Percentiles rank a stretch among this genome's conserved stretches.
phyloP scores from a whole-genome alignment of 352 stramenopile species.

The Globisporangium emineosum region DNA sequence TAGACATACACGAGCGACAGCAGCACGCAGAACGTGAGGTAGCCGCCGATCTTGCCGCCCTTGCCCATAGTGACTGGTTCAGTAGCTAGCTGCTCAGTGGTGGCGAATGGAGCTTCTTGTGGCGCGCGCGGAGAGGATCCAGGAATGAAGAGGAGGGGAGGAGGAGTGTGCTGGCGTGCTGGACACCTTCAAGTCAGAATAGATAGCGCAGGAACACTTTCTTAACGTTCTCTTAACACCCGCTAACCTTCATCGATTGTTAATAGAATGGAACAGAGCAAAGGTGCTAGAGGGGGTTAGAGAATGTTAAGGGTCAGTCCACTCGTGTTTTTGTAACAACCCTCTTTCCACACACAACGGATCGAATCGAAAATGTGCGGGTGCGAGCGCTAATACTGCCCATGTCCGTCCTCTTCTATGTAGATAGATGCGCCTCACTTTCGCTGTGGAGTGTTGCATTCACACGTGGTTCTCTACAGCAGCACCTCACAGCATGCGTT shows the following conservation, averaged over 20 bases:
- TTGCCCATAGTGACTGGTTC: constrained; percentile 42
- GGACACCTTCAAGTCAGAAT: constrained; percentile 11
- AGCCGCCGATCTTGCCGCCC: constrained; percentile 34
- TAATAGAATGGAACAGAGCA: background rate
- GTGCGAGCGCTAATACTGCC: background rate
- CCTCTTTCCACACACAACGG: background rate
- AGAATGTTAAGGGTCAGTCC: background rate
- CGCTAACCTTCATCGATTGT: background rate
- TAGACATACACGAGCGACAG: constrained; percentile 48
- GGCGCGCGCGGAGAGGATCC: background rate
- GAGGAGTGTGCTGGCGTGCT: background rate
- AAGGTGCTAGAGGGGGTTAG: background rate
- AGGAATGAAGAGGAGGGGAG: constrained; percentile 1
- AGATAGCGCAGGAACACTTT: background rate
- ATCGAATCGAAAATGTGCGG: constrained; percentile 2
- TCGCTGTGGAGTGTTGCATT: background rate
- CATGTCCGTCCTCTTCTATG: background rate
- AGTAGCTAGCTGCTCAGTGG: constrained; percentile 1
- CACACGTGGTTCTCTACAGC: background rate
- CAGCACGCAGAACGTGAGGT: constrained; percentile 34
- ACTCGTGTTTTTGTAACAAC: constrained; percentile 7
- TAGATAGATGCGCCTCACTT: background rate
- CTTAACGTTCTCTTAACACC: background rate
- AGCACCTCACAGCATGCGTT: background rate
- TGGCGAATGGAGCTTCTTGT: background rate